A percentile compares a stretch with the other conserved stretches of the same genome.
These are phyloP conservation scores for Pezicula neosporulosa DNA, from an alignment of 2,329 filamentous ascomycete genomes.

Conservation along the genomic window DNA sequence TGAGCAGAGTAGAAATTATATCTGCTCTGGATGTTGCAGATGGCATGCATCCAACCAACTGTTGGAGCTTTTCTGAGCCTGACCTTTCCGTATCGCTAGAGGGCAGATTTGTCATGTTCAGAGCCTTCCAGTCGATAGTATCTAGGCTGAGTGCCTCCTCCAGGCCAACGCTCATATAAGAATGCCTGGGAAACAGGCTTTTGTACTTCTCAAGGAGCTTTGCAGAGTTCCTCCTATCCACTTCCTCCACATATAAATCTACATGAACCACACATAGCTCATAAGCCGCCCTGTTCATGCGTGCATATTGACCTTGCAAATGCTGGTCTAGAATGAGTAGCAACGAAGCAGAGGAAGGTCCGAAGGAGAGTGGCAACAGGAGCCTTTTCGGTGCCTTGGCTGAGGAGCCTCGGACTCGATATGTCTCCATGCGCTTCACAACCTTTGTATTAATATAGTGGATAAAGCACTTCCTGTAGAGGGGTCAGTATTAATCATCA, in stretches of 20 bases:
- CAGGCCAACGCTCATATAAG: slow-evolving; percentile 61
- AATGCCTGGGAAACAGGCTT: slow-evolving; percentile 61
- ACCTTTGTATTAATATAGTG: slow-evolving; percentile 76
- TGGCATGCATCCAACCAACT: slow-evolving; percentile 54
- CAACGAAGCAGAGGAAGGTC: slow-evolving; percentile 74
- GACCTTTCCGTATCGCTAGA: slow-evolving; percentile 9
- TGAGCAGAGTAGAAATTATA: slow-evolving; percentile 65
- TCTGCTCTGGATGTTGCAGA: slow-evolving; percentile 77
- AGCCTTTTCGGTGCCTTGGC: slow-evolving; percentile 42
- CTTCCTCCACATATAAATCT: slow-evolving; percentile 26
- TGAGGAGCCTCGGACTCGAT: slow-evolving; percentile 43
- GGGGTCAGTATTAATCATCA: slow-evolving; percentile 11
- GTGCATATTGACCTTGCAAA: slow-evolving; percentile 59
- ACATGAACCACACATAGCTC: slow-evolving; percentile 58
- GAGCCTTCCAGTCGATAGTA: slow-evolving; percentile 50
- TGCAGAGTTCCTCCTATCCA: slow-evolving; percentile 20
- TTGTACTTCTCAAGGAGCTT: slow-evolving; percentile 43
- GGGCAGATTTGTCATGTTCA: slow-evolving; percentile 25
- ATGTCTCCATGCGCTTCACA: slow-evolving; percentile 72
- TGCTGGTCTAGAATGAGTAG: slow-evolving; percentile 73
- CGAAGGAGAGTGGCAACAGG: slow-evolving; percentile 78
- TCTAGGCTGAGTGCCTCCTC: slow-evolving; percentile 52
- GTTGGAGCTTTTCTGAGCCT: slow-evolving; percentile 35
- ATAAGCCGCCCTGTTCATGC: slow-evolving; percentile 63
- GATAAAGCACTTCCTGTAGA: slow-evolving; percentile 66